Percentiles rank a stretch among this genome's conserved stretches.
phyloP scores from a whole-genome alignment of 768 basidiomycete genomes.

The Chalciporus chontae region DNA sequence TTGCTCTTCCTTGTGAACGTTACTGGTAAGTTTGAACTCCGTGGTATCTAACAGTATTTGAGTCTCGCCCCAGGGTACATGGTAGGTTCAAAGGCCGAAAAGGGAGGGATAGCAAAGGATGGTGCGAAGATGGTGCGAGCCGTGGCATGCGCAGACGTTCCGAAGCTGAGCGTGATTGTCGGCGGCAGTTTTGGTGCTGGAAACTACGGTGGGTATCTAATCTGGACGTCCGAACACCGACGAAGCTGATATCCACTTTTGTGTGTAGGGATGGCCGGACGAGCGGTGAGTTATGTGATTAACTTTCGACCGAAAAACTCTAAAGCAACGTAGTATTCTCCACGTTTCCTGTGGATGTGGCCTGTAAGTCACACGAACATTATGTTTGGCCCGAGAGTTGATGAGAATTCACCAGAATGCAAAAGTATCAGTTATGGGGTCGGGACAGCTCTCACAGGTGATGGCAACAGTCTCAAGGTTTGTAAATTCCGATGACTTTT shows the following conservation, averaged over 20 bases:
- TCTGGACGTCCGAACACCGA: constrained; percentile 3
- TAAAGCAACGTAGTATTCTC: constrained; percentile 64
- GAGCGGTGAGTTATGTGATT: constrained; percentile 60
- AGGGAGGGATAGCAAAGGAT: constrained; percentile 92
- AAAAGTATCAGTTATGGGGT: constrained; percentile 94
- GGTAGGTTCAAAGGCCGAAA: constrained; percentile 95
- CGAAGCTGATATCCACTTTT: constrained; percentile 12
- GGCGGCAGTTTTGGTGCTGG: constrained; percentile 95
- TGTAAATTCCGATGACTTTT: constrained; percentile 12
- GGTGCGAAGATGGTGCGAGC: constrained; percentile 96
- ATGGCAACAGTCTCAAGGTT: constrained; percentile 89
- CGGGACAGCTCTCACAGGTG: constrained; percentile 87
- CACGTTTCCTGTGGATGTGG: constrained; percentile 98
- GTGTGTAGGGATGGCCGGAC: constrained; percentile 79
- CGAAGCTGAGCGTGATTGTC: constrained; percentile 89
- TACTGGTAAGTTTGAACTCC: constrained; percentile 50
- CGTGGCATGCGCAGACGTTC: constrained; percentile 90
- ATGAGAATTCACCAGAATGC: constrained; percentile 56
- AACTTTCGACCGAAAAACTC: constrained; percentile 3
- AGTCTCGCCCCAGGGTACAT: constrained; percentile 63
- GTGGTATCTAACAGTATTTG: background rate
- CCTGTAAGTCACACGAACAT: constrained; percentile 52
- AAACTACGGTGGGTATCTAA: constrained; percentile 69
- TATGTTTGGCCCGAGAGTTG: constrained; percentile 7
- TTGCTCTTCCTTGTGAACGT: constrained; percentile 93